Evolutionary conservation across 192 early-diverging fungal species (phyloP), one percentile per base, ranked within the genome.

Genomic region (Mortierella antarctica): DNA sequence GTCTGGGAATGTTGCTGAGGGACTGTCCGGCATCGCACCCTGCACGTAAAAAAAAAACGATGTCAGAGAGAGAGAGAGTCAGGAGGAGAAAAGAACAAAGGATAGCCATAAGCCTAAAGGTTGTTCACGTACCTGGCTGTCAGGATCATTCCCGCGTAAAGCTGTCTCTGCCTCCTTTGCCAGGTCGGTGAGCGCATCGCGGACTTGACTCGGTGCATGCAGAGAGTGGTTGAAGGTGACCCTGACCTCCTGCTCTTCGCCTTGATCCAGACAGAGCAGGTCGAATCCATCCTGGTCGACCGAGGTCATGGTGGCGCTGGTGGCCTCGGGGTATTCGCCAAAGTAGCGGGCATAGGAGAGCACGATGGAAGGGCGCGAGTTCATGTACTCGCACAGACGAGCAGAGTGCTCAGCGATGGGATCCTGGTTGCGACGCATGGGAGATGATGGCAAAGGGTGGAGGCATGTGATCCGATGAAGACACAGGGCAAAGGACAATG

Each of bases 331-430:
- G 39, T 72, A 72, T 15, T 80, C 77, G 7, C 77, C 77, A 80
- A 80, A 80, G 53, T 72, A 80, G 40, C 77, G 69, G 18, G 77
- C 77, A 54, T 80, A 80, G 7, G 65, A 67, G 17, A 80, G 65
- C 2, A 68, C 70, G 5, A 68, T 46, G 3, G 69, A 44, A 13
- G 77, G 77, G 12, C 42, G 70, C 7, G 48, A 54, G 39, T 80
- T 80, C 65, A 80, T 72, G 41, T 70, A 70, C 39, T 60, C 56
- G 18, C 74, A 78, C 47, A 70, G 31, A 5, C 55, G 46, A 5
- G 20, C 40, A 49, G 74, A 70, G 44, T 66, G 50, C 14, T 69
- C 42, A 44, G 52, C 45, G 13, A 70, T 70, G 0, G 68, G 67
- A 18, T 78, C 67, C 42, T 66, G 46, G 3, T 21, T 17, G 10